Conservation (phyloP, 192 early-diverging fungal species). For the Coemansia aciculifera region DNA sequence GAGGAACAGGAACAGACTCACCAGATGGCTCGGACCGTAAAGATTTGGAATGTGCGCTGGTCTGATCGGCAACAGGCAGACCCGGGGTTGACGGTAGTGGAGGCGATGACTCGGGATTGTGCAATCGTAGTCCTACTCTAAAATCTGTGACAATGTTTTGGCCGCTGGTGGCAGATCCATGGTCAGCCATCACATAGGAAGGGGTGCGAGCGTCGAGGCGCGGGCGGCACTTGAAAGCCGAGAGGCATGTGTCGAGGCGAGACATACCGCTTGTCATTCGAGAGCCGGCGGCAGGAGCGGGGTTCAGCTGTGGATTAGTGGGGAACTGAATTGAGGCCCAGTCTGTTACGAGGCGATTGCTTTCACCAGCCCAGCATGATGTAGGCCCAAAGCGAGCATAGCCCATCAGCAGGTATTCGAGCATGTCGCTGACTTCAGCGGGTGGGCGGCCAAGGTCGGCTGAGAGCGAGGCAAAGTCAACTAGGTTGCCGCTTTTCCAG, state of each 20-base stretch:
- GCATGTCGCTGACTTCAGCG: conserved; percentile 40
- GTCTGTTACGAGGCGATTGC: conserved; percentile 17
- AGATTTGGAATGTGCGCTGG: not conserved
- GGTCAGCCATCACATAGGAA: conserved; percentile 20
- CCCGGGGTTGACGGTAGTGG: not conserved
- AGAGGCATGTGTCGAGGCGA: conserved; percentile 30
- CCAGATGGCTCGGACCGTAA: conserved; percentile 1
- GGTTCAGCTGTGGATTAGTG: conserved; percentile 26
- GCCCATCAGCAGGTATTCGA: conserved; percentile 44
- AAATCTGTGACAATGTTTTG: conserved; percentile 38
- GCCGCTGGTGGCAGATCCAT: conserved; percentile 16
- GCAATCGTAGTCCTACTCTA: conserved; percentile 34
- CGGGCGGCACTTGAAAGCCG: conserved; percentile 34
- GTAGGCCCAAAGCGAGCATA: conserved; percentile 37
- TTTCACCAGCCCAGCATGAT: conserved; percentile 34
- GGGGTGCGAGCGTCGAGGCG: conserved; percentile 10
- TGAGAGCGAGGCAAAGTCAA: conserved; percentile 21
- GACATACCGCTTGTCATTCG: conserved; percentile 3
- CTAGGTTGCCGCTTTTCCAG: conserved; percentile 36
- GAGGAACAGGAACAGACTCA: not conserved
- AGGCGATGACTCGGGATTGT: conserved; percentile 2
- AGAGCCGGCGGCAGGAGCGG: not conserved
- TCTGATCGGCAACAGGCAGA: not conserved
- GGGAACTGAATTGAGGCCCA: conserved; percentile 52
- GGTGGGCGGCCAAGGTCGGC: conserved; percentile 26